These are phyloP conservation scores for Eleusine indica DNA, from an alignment of 176 grass and related monocot species.

Conservation along the genomic window DNA sequence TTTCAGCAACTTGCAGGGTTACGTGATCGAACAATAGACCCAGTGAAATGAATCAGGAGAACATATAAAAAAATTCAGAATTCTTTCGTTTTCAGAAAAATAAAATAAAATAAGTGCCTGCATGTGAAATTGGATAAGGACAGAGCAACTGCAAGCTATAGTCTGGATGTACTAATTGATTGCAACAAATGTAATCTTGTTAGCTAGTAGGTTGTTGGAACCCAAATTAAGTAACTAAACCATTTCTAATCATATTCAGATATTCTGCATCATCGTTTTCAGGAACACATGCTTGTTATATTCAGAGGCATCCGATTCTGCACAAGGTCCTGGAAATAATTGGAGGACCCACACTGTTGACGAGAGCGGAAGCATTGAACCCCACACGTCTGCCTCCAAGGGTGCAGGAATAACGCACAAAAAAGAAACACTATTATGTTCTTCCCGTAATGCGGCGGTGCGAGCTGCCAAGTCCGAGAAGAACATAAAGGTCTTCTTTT, in stretches of 20 bases:
- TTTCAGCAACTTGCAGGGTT: neutral
- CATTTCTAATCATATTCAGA: neutral
- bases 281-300: neutral
- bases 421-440: no score
- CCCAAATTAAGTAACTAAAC: slow-evolving; percentile 9
- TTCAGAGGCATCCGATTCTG: neutral
- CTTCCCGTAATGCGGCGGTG: no score
- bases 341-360: slow-evolving; percentile 2
- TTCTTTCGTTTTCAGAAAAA: neutral
- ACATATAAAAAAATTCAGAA: neutral
- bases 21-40: neutral
- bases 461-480: no score
- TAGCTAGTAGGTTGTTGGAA: neutral
- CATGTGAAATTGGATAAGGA: slow-evolving; percentile 3
- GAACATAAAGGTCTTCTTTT: no score
- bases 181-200: neutral
- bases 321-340: slow-evolving; percentile 10
- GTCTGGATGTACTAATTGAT: neutral
- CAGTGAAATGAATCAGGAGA: neutral
- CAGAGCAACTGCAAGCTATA: neutral
- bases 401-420: no score
- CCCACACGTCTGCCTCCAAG: no score
- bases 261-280: neutral
- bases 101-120: neutral
- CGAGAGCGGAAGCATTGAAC: no score